Base-by-base conservation (phyloP, 2,329 filamentous ascomycete genomes). In the Fulvia fulva region DNA sequence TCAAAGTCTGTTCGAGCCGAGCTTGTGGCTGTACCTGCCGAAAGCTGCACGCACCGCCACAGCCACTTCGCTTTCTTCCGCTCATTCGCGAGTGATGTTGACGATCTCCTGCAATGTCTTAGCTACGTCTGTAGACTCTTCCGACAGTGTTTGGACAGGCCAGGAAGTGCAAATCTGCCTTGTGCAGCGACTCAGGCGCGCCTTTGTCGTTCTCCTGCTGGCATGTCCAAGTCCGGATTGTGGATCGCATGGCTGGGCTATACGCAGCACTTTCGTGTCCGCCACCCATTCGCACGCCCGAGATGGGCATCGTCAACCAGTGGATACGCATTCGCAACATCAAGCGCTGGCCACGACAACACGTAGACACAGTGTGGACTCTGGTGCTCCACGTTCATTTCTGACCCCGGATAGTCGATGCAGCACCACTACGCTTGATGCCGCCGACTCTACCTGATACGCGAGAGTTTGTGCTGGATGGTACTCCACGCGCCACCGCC, bases 371-470 rank as follows among this genome's bases (percentile, higher is more conserved):
- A 5, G n/a, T n/a, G n/a, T n/a, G n/a, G n/a, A n/a, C n/a, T n/a
- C n/a, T 23, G 12, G 21, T 3, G 37, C 51, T 44, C 34, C 32
- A 43, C 34, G 25, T 26, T 44, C 51, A 53, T 53, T 21, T 53
- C 51, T 25, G 28, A 43, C 7, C 28, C 51, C 32, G 23, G 34
- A 34, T 30, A 28, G 37, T 53, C n/a, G 22, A 53, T 34, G 32
- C 32, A 44, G 51, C 51, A 26, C 32, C 44, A 53, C 51, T 32
- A 12, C 16, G 44, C 23, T 41, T 45, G 23, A 22, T 45, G 41
- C 43, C 52, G 52, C 25, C 23, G 19, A 41, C 52, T 54, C 52
- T 46, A 54, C 23, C 26, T 54, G 52, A 54, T 54, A 54, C 52
- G 41, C 26, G 52, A 32, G 43, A 43, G 16, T 34, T 34, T 50